phyloP scores from a whole-genome alignment of 768 basidiomycete genomes.

The Candolleomyces efflorescens region DNA sequence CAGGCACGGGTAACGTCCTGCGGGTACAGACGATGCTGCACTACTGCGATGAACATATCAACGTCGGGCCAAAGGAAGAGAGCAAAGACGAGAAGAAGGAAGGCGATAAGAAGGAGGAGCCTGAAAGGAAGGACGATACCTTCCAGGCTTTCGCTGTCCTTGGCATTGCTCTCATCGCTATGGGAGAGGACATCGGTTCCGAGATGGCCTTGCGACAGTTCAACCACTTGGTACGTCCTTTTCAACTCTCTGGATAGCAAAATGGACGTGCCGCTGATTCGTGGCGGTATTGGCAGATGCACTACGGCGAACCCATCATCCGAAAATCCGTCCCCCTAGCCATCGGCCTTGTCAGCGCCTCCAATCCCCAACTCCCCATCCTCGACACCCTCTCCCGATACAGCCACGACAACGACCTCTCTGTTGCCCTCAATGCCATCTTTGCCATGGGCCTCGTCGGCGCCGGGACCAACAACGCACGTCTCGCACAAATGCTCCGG shows the following conservation, averaged over 20 bases:
- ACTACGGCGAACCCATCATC: constrained; percentile 92
- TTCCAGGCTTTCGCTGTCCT: constrained; percentile 93
- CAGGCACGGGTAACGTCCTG: constrained; percentile 92
- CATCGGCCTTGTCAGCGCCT: constrained; percentile 90
- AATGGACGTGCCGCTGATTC: background rate
- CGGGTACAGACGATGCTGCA: constrained; percentile 91
- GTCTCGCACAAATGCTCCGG: constrained; percentile 95
- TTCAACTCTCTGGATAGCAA: background rate
- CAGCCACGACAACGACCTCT: constrained; percentile 97
- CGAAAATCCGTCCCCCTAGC: constrained; percentile 93
- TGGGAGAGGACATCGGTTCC: constrained; percentile 97
- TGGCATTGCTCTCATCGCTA: constrained; percentile 90
- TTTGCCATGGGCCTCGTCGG: constrained; percentile 99
- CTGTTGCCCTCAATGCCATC: constrained; percentile 94
- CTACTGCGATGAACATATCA: constrained; percentile 89
- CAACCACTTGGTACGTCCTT: constrained; percentile 79
- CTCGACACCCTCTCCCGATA: constrained; percentile 98
- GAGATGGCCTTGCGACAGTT: constrained; percentile 98
- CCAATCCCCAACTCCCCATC: constrained; percentile 91
- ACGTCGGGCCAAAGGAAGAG: constrained; percentile 44
- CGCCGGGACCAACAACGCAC: constrained; percentile 98
- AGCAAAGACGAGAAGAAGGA: constrained; percentile 53
- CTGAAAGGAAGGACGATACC: constrained; percentile 70
- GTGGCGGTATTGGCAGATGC: constrained; percentile 69
- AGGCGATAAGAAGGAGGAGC: constrained; percentile 26